Evolutionary conservation across 2,329 filamentous ascomycete species (phyloP).

Genomic region (Hypocrella siamensis): DNA sequence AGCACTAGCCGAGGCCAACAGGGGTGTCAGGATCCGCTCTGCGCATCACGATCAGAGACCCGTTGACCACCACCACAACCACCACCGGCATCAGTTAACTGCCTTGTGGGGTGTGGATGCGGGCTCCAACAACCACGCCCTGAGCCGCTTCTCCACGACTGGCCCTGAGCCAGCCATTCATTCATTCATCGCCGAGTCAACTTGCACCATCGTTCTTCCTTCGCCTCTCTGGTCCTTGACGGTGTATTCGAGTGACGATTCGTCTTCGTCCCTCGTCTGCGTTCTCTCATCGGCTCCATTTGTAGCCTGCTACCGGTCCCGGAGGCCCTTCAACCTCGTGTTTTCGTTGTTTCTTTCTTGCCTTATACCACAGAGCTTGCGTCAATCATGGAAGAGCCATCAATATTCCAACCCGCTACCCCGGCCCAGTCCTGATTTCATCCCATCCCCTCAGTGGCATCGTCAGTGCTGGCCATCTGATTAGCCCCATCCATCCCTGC

Average conservation of each 20-base stretch:
- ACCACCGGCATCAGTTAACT: neutral
- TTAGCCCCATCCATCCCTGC: neutral
- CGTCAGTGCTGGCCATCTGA: neutral
- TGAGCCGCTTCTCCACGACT: too few species aligned
- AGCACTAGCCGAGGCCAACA: neutral
- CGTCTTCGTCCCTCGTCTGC: neutral
- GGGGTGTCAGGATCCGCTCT: neutral
- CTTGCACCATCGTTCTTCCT: neutral
- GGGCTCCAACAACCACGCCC: too few species aligned
- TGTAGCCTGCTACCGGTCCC: neutral
- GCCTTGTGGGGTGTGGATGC: slow-evolving; percentile 2
- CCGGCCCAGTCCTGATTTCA: too few species aligned
- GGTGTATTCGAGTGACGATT: slow-evolving; percentile 5
- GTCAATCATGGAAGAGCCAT: too few species aligned
- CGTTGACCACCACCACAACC: neutral
- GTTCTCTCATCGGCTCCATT: neutral
- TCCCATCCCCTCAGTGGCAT: neutral
- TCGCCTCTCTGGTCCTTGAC: slow-evolving; percentile 1
- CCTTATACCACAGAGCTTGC: too few species aligned
- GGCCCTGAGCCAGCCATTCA: too few species aligned
- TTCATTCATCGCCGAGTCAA: too few species aligned
- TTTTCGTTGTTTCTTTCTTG: too few species aligned
- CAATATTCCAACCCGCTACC: too few species aligned
- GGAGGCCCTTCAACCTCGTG: too few species aligned
- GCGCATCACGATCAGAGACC: neutral